phyloP scores from a whole-genome alignment of 441 rosid genomes.

The Gossypium gossypioides region DNA sequence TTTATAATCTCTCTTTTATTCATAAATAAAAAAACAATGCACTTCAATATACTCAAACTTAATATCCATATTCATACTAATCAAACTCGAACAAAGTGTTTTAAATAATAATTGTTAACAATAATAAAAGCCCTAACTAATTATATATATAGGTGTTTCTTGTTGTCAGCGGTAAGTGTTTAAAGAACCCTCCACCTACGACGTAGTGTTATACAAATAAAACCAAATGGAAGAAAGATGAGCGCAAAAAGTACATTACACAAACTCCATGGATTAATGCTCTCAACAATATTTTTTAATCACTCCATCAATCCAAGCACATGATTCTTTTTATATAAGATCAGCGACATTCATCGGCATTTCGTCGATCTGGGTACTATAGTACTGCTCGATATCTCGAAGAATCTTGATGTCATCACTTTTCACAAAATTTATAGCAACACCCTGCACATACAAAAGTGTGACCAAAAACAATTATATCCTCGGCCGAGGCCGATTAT shows the following conservation, averaged over 20 bases:
- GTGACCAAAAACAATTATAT: background rate
- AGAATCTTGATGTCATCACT: constrained; percentile 88
- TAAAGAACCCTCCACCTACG: background rate
- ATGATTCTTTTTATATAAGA: constrained; percentile 33
- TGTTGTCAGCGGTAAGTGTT: background rate
- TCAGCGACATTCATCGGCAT: constrained; percentile 98
- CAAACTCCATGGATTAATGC: background rate
- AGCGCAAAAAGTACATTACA: background rate
- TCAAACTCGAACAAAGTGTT: too few species aligned
- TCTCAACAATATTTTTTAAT: background rate
- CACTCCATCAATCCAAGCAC: background rate
- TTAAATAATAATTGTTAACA: too few species aligned
- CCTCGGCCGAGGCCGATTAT: background rate
- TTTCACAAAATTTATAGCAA: constrained; percentile 86
- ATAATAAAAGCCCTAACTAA: background rate
- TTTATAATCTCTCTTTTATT: too few species aligned
- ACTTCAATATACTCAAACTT: too few species aligned
- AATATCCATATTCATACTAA: too few species aligned
- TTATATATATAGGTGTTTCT: background rate
- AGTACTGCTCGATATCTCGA: constrained; percentile 90
- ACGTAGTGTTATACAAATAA: background rate
- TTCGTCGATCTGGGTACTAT: constrained; percentile 94
- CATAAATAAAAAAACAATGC: too few species aligned
- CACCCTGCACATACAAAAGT: constrained; percentile 48
- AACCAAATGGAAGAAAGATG: background rate